Evolutionary conservation across 495 filamentous ascomycete species (phyloP), one percentile per base, ranked within the genome.

Genomic region (Penicillium canescens): DNA sequence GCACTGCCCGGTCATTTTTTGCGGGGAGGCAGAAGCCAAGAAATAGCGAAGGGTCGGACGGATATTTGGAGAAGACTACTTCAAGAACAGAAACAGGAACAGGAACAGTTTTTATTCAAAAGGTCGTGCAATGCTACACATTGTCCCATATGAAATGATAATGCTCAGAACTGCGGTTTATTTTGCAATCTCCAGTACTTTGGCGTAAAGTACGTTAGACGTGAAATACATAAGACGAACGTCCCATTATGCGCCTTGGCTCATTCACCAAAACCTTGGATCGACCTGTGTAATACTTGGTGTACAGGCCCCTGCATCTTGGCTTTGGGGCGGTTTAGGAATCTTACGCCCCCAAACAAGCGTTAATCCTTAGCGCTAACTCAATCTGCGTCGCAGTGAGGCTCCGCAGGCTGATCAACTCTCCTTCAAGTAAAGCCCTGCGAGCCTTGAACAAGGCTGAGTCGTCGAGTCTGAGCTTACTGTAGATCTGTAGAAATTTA

Each of bases 271-370:
- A 31, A 31, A 31, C 26, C 26, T 31, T 31, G 26, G 26, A 31
- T 6, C 6, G 7, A 7, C 26, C 26, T 7, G 26, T 31, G 8
- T 31, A 6, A 4, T 31, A 31, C 3, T 6, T 31, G 3, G 24
- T 6, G 24, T 26, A 26, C 6, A 6, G n/a, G n/a, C n/a, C n/a
- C n/a, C n/a, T n/a, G 26, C 26, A 4, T 31, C 26, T 31, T 31
- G 26, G 26, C 39, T 21, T 36, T 36, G 45, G 45, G 21, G 49
- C 47, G 38, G 11, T 23, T 42, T 36, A 43, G 42, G 31, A 51
- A 26, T 50, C 8, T 49, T 31, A 40, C 36, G 11, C n/a, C 36
- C 36, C 46, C 13, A 47, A 3, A 24, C 7, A 14, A n/a, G 1
- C n/a, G 36, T 11, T 7, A n/a, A 49, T 49, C 46, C 4, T 2